phyloP scores from a whole-genome alignment of 1,284 basidiomycete species.

The Cryptococcus sp. region DNA sequence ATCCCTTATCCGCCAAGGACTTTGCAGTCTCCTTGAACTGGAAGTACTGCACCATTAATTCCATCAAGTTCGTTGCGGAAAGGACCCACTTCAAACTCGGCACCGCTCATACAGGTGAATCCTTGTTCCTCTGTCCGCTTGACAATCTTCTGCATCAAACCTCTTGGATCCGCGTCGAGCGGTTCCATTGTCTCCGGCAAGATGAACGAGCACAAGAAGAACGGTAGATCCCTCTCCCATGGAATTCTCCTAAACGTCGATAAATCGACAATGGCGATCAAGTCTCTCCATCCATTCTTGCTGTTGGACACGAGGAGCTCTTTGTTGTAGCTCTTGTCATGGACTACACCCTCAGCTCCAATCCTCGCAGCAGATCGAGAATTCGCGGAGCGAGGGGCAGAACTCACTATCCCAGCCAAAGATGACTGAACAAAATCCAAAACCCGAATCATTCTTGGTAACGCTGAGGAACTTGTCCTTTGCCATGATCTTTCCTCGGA shows the following conservation, averaged over 20 bases:
- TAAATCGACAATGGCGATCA: conserved; percentile 77
- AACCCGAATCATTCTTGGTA: conserved; percentile 66
- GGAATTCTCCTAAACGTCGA: conserved; percentile 79
- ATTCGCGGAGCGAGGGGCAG: no score
- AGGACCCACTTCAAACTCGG: conserved; percentile 76
- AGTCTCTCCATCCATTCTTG: conserved; percentile 83
- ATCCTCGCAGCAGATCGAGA: conserved; percentile 4
- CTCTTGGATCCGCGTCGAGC: conserved; percentile 76
- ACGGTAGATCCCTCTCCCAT: conserved; percentile 87
- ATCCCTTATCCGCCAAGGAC: conserved; percentile 70
- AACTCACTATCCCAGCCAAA: conserved; percentile 51
- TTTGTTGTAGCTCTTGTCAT: conserved; percentile 71
- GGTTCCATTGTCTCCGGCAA: conserved; percentile 74
- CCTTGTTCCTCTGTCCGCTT: conserved; percentile 50
- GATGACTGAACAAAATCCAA: conserved; percentile 87
- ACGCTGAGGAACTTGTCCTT: conserved; percentile 87
- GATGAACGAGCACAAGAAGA: conserved; percentile 86
- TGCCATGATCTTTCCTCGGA: conserved; percentile 91
- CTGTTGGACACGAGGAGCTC: conserved; percentile 87
- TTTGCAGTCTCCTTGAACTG: conserved; percentile 87
- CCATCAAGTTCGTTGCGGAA: background rate
- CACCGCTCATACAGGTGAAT: conserved; percentile 66
- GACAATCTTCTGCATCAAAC: conserved; percentile 62
- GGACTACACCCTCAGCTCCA: conserved; percentile 45
- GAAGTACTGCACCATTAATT: conserved; percentile 62